Evolutionary conservation across 1,139 yeast genomes (phyloP).

Genomic region (Trichomonascaceae sp.): DNA sequence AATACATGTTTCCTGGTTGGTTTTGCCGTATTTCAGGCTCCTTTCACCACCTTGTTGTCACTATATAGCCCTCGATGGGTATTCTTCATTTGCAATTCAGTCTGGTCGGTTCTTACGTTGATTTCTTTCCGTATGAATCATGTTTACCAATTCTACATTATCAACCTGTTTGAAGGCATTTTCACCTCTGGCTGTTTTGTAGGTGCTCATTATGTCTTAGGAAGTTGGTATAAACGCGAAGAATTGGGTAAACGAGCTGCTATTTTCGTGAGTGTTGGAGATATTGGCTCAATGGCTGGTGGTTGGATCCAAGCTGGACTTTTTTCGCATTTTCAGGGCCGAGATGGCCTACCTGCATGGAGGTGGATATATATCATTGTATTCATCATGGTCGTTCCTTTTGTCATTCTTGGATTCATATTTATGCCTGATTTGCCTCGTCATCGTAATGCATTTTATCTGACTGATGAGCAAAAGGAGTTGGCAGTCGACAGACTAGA

Average conservation of each 20-base stretch:
- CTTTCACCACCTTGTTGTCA: slow-evolving; percentile 21
- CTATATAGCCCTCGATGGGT: slow-evolving; percentile 46
- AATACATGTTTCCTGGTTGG: slow-evolving; percentile 11
- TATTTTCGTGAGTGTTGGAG: slow-evolving; percentile 11
- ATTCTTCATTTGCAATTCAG: slow-evolving; percentile 51
- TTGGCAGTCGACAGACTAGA: slow-evolving; percentile 11
- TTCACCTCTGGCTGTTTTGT: slow-evolving; percentile 57
- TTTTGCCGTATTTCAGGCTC: slow-evolving; percentile 13
- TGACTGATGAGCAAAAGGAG: slow-evolving; percentile 11
- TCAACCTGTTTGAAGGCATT: slow-evolving; percentile 55
- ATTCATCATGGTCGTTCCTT: slow-evolving; percentile 43
- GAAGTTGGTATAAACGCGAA: slow-evolving; percentile 52
- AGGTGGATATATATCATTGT: slow-evolving; percentile 64
- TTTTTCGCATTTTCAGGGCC: slow-evolving; percentile 42
- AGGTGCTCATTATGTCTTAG: slow-evolving; percentile 54
- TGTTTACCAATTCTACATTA: slow-evolving; percentile 47
- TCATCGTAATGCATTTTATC: slow-evolving; percentile 12
- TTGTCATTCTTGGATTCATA: slow-evolving; percentile 10
- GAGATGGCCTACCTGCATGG: slow-evolving; percentile 53
- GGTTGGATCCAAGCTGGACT: slow-evolving; percentile 46
- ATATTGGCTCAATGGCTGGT: slow-evolving; percentile 31
- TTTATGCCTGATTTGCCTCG: slow-evolving; percentile 16
- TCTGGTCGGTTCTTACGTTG: slow-evolving; percentile 63
- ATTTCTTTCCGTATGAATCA: slow-evolving; percentile 45
- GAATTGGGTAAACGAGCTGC: slow-evolving; percentile 36